Conservation (phyloP, 139 green algal species). For the Chlorella sp. region DNA sequence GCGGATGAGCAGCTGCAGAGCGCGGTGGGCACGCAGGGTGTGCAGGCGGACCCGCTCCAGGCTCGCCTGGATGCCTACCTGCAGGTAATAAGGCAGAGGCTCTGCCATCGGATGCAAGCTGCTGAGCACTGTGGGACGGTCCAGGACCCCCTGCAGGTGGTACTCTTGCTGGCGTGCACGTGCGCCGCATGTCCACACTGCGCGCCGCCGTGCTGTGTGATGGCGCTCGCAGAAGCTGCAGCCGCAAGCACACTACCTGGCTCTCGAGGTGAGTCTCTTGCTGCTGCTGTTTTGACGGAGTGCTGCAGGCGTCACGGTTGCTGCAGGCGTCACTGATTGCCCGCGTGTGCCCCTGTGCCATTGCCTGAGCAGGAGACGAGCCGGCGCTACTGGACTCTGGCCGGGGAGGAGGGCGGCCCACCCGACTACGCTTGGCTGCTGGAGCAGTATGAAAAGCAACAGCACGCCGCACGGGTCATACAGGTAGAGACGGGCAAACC, state of each 20-base stretch:
- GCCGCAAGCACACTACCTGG: too few relatives aligned
- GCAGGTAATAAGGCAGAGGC: neutral
- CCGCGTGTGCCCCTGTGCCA: neutral
- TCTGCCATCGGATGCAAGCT: neutral
- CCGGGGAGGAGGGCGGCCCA: neutral
- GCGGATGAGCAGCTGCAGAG: neutral
- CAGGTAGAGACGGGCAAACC: neutral
- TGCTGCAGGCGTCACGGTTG: neutral
- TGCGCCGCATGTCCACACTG: neutral
- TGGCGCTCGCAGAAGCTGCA: too few relatives aligned
- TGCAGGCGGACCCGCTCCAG: neutral
- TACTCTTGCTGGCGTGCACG: neutral
- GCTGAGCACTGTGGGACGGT: neutral
- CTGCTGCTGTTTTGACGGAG: neutral
- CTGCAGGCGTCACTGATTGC: neutral
- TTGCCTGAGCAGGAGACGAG: neutral
- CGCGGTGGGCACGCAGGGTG: neutral
- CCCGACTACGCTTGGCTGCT: neutral
- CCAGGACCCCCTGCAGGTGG: neutral
- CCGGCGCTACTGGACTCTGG: neutral
- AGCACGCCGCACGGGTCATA: neutral
- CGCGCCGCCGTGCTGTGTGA: too few relatives aligned
- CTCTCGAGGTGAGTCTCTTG: too few relatives aligned
- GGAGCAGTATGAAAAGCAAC: neutral
- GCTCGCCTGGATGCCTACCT: neutral